A percentile compares a stretch with the other conserved stretches of the same genome.
These are phyloP conservation scores for Panicum miliaceum DNA, from an alignment of 176 grass and related monocot genomes.

Conservation along the genomic window DNA sequence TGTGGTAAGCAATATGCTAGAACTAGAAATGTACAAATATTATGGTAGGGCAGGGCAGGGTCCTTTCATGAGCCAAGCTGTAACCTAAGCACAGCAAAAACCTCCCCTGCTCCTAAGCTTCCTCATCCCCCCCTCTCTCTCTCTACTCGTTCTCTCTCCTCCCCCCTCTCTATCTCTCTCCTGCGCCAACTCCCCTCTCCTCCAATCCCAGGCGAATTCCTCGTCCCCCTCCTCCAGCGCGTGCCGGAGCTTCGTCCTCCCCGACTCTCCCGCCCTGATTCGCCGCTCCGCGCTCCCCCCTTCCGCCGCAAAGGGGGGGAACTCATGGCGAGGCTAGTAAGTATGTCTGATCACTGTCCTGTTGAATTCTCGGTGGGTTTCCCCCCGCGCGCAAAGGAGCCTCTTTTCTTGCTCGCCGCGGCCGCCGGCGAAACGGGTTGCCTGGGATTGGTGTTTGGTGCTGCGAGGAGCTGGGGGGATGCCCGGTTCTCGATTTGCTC, in stretches of 20 bases:
- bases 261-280: slow-evolving; percentile 8
- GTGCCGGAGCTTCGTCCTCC: slow-evolving; percentile 15
- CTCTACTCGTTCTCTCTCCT: no score
- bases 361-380: slow-evolving; percentile 15
- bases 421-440: slow-evolving; percentile 7
- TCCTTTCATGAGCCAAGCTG: slow-evolving; percentile 9
- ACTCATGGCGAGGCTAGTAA: slow-evolving; percentile 93
- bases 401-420: slow-evolving; percentile 20
- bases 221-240: background rate
- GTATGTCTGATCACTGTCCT: slow-evolving; percentile 62
- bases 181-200: background rate
- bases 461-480: background rate
- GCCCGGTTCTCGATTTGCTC: slow-evolving; percentile 48
- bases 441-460: slow-evolving; percentile 8
- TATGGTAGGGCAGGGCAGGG: background rate
- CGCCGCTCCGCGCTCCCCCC: slow-evolving; percentile 26
- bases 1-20: background rate
- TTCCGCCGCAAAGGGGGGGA: slow-evolving; percentile 41
- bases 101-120: slow-evolving; percentile 23
- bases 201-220: slow-evolving; percentile 37
- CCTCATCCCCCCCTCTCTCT: background rate
- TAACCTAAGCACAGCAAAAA: slow-evolving; percentile 34
- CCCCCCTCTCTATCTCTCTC: background rate
- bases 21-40: background rate
- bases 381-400: background rate